A percentile compares a stretch with the other conserved stretches of the same genome.
Conservation (phyloP, 192 early-diverging fungal species). For the Mortierella claussenii region DNA sequence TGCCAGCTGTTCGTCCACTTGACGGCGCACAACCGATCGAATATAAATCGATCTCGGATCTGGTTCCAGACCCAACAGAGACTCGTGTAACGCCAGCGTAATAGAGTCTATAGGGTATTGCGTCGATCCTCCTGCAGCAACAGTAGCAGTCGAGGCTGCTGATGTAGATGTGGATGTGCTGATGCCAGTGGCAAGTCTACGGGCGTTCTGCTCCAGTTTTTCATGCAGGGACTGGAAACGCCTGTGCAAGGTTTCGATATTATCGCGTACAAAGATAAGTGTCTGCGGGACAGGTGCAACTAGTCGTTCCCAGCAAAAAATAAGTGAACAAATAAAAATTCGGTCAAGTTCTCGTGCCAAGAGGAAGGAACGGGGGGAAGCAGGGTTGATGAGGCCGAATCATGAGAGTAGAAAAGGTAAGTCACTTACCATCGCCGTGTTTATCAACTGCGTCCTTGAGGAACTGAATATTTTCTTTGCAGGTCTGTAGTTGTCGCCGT, state of each 20-base stretch:
- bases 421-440: constrained; percentile 35
- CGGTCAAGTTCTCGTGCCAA: no score
- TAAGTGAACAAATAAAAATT: background rate
- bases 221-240: constrained; percentile 31
- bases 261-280: constrained; percentile 48
- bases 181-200: background rate
- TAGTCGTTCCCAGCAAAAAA: constrained; percentile 3
- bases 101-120: constrained; percentile 1
- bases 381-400: no score
- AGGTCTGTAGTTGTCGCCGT: constrained; percentile 25
- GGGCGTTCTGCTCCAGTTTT: constrained; percentile 8
- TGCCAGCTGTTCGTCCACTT: constrained; percentile 26
- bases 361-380: no score
- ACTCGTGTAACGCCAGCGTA: constrained; percentile 18
- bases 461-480: constrained; percentile 45
- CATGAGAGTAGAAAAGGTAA: no score
- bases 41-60: constrained; percentile 33
- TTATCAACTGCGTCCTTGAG: constrained; percentile 29
- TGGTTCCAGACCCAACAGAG: constrained; percentile 16
- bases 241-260: constrained; percentile 42
- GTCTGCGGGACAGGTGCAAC: constrained; percentile 39
- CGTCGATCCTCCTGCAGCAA: background rate
- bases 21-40: constrained; percentile 30
- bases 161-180: background rate
- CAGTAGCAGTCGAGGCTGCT: background rate